Evolutionary conservation across 495 filamentous ascomycete species (phyloP).

Genomic region (Terfezia claveryi): DNA sequence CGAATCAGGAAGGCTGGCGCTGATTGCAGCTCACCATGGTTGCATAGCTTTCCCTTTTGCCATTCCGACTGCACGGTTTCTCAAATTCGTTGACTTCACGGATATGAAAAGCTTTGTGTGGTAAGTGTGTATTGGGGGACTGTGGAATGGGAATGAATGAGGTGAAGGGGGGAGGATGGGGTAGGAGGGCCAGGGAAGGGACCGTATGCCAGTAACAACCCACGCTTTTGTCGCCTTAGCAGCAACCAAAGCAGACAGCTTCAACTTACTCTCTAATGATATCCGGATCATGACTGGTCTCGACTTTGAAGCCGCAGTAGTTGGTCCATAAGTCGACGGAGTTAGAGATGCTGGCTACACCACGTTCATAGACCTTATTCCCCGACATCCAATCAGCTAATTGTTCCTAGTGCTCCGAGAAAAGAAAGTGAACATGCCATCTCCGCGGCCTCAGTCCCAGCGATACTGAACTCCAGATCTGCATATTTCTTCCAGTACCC

Average conservation of each 20-base stretch:
- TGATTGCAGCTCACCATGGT: not conserved
- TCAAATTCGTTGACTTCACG: too few species aligned
- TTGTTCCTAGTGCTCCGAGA: not conserved
- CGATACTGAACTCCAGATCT: conserved; percentile 88
- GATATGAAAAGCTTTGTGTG: not conserved
- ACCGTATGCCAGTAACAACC: not conserved
- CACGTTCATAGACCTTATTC: conserved; percentile 72
- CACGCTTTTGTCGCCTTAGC: not conserved
- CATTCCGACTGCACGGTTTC: too few species aligned
- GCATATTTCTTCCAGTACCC: conserved; percentile 99
- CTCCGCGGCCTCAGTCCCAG: conserved; percentile 89
- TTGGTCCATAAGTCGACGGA: conserved; percentile 94
- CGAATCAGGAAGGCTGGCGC: not conserved
- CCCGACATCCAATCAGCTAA: conserved; percentile 5
- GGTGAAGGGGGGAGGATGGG: conserved; percentile 26
- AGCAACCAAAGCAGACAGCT: conserved; percentile 21
- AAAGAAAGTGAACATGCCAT: conserved; percentile 39
- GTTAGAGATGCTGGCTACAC: conserved; percentile 74
- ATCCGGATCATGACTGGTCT: conserved; percentile 83
- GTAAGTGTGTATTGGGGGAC: conserved; percentile 16
- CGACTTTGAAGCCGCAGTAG: conserved; percentile 92
- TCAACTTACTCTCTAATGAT: conserved; percentile 98
- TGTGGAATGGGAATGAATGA: conserved; percentile 25
- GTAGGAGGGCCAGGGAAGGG: conserved; percentile 11
- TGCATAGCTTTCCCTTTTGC: not conserved